Evolutionary conservation across 2,329 filamentous ascomycete genomes (phyloP).

Genomic region (Thielaviopsis punctulata): DNA sequence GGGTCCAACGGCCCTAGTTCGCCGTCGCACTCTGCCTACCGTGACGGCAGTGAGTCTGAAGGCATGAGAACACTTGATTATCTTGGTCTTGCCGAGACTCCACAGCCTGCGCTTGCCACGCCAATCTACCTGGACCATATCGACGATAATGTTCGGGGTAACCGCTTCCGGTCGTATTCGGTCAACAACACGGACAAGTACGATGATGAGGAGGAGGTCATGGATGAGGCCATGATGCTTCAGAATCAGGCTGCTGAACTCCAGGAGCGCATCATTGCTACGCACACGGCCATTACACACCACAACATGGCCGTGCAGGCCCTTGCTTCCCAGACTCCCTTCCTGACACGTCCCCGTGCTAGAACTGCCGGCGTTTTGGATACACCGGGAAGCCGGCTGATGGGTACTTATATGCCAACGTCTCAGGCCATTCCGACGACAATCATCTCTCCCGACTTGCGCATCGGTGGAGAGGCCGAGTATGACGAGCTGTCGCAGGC

Average conservation of each 20-base stretch:
- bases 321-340: slow-evolving; percentile 69
- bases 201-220: slow-evolving; percentile 72
- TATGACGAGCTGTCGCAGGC: slow-evolving; percentile 69
- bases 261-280: slow-evolving; percentile 45
- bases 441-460: slow-evolving; percentile 58
- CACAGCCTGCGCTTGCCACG: slow-evolving; percentile 62
- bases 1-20: slow-evolving; percentile 82
- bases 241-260: slow-evolving; percentile 42
- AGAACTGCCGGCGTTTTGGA: slow-evolving; percentile 86
- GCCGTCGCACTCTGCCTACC: slow-evolving; percentile 72
- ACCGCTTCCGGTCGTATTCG: slow-evolving; percentile 88
- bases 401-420: slow-evolving; percentile 58
- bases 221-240: slow-evolving; percentile 34
- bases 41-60: slow-evolving; percentile 71
- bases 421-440: slow-evolving; percentile 52
- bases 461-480: slow-evolving; percentile 56
- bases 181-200: slow-evolving; percentile 98
- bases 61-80: slow-evolving; percentile 88
- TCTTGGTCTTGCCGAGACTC: slow-evolving; percentile 82
- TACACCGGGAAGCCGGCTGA: slow-evolving; percentile 46
- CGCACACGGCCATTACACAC: slow-evolving; percentile 59
- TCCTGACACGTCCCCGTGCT: slow-evolving; percentile 61
- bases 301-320: slow-evolving; percentile 90
- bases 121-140: slow-evolving; percentile 55
- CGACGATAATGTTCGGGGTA: slow-evolving; percentile 60